phyloP scores from a whole-genome alignment of 805 yeast species.

The Hanseniaspora mollemarum region DNA sequence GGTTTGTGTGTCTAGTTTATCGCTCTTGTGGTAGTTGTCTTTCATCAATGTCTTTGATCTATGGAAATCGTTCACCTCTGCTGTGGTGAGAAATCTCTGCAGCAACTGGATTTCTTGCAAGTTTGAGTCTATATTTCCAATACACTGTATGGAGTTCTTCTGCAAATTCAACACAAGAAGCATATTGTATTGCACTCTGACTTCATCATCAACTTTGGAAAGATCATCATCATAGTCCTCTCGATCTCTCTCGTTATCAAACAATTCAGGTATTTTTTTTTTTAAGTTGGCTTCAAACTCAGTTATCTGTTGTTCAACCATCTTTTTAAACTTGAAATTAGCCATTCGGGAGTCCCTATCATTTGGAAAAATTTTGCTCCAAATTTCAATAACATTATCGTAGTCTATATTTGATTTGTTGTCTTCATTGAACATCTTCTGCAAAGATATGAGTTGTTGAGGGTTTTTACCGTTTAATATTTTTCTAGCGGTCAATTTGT shows the following conservation, averaged over 20 bases:
- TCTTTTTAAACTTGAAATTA: slow-evolving; percentile 48
- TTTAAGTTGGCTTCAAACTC: slow-evolving; percentile 38
- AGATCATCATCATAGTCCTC: slow-evolving; percentile 22
- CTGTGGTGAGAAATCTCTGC: slow-evolving; percentile 34
- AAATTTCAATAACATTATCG: slow-evolving; percentile 19
- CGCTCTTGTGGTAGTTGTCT: slow-evolving; percentile 22
- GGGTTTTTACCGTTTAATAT: slow-evolving; percentile 29
- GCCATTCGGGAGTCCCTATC: slow-evolving; percentile 62
- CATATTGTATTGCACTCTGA: slow-evolving; percentile 42
- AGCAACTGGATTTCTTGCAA: slow-evolving; percentile 59
- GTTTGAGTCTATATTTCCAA: slow-evolving; percentile 42
- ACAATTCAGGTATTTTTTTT: slow-evolving; percentile 19
- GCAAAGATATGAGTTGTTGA: background rate
- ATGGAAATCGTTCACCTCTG: slow-evolving; percentile 20
- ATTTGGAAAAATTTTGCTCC: slow-evolving; percentile 17
- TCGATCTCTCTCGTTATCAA: slow-evolving; percentile 28
- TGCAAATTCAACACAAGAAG: slow-evolving; percentile 2
- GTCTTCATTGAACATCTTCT: slow-evolving; percentile 1
- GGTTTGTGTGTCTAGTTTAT: slow-evolving; percentile 41
- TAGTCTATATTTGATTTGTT: background rate
- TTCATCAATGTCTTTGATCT: slow-evolving; percentile 16
- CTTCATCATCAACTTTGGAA: slow-evolving; percentile 46
- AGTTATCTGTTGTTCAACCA: slow-evolving; percentile 4
- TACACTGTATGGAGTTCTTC: slow-evolving; percentile 11
- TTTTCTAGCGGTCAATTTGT: slow-evolving; percentile 36